Base-by-base conservation (phyloP, 2,329 filamentous ascomycete genomes). In the Cladosporium sp. region DNA sequence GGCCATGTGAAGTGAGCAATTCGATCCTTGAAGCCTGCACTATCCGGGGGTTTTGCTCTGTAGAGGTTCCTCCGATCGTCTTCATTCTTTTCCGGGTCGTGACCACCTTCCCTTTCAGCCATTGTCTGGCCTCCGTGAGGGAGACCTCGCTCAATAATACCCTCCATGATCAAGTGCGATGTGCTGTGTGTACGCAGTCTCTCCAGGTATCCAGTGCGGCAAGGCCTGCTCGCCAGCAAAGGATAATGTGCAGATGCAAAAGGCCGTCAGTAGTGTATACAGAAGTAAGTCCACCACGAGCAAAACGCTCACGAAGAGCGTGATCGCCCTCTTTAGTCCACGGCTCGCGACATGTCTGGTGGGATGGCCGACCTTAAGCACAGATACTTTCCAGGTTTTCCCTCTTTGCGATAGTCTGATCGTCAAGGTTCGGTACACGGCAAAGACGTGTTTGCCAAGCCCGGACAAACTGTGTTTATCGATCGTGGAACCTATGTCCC, bases 1-100 rank as follows among this genome's bases (percentile, higher is more conserved):
- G 54, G 54, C 54, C 54, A 65, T 1, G 64, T 65, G 45, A 65
- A 65, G 39, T 65, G 64, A 20, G 64, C 64, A 30, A 65, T 65
- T 17, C 64, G 60, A 42, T 64, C 64, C 34, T 63, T 63, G 61
- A 65, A 65, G 40, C 58, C 50, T 17, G 62, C 64, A 37, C 59
- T 64, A 15, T 63, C 60, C 2, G 64, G 64, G 0, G 61, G 61
- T 5, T 19, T 47, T 4, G 60, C 40, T 6, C 15, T 19, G 54
- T 38, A 56, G 9, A 37, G 30, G 15, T 56, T 47, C 11, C 20
- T 37, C 14, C 36, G 42, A 3, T 38, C 17, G 15, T 47, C 34
- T 22, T 56, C 30, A n/a, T 56, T 56, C 42, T 56, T 56, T 34
- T 56, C 54, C 4, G 30, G 42, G 15, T 56, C 54, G n/a, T 40